Evolutionary conservation across 2,329 filamentous ascomycete genomes (phyloP).

Genomic region (Pyricularia sp.): DNA sequence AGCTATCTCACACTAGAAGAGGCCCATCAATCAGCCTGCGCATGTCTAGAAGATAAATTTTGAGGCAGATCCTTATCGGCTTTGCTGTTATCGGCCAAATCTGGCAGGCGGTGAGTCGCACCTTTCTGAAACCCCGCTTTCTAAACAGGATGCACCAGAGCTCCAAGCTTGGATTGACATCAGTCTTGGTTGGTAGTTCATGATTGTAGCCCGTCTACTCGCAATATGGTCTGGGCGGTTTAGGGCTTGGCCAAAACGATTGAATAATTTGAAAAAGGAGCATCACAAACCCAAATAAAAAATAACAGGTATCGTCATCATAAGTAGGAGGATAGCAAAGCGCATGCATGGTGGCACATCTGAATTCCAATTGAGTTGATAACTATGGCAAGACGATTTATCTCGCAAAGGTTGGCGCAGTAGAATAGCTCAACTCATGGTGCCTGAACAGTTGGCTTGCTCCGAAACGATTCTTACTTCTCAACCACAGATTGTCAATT

Average conservation of each 20-base stretch:
- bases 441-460: neutral
- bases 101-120: neutral
- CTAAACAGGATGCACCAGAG: neutral
- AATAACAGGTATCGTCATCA: neutral
- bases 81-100: neutral
- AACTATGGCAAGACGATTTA: neutral
- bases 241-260: neutral
- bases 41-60: neutral
- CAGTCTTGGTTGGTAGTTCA: neutral
- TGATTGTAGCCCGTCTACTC: neutral
- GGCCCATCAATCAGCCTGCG: neutral
- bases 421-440: constrained; percentile 1
- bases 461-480: neutral
- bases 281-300: neutral
- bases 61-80: neutral
- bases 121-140: neutral
- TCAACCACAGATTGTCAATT: neutral
- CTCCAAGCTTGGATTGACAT: neutral
- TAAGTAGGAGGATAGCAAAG: neutral
- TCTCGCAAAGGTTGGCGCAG: constrained; percentile 1
- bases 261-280: neutral
- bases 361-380: neutral
- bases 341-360: neutral
- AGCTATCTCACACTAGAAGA: neutral
- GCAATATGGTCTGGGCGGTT: neutral